Evolutionary conservation across 257 asterid genomes (phyloP), one percentile per base, ranked within the genome.

Genomic region (Gentiana straminea): DNA sequence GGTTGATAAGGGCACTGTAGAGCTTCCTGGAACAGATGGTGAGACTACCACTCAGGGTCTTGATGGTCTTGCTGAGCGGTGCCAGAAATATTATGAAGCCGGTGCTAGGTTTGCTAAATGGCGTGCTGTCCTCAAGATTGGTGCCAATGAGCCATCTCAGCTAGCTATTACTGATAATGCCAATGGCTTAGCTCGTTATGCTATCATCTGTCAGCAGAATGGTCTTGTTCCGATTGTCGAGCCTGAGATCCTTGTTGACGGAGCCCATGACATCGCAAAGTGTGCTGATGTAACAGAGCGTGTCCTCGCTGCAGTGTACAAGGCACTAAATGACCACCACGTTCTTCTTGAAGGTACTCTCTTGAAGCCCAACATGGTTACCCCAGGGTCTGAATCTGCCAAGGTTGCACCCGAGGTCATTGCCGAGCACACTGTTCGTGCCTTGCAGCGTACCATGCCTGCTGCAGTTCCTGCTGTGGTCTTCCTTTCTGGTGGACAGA

Each of bases 1-100:
- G 89, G 97, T 89, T 3, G 97, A 89, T 79, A 81, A 79, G 93
- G 97, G 97, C 59, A 77, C 86, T 0, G 94, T 89, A 2, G 94
- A 82, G 72, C 95, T 89, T 43, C 94, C 95, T n/a, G 97, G 97
- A 1, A 89, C 97, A 51, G 54, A 89, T 39, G 97, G 95, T 44
- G 97, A 88, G 81, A 88, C 95, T 55, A 82, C 94, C 49, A 88
- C 97, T 66, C 97, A 84, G 57, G 97, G 97, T 68, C 94, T 88
- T n/a, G 97, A 88, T 38, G 97, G 84, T 44, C 90, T 88, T 13
- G 95, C 86, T 12, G 77, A 81, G 63, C 84, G 97, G 1, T 88
- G 97, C 83, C 86, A 83, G 38, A 60, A 88, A 57, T 88, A 85
- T 74, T 88, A 88, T 35, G 61, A 60, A 3, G 94, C 97, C 38